These are phyloP conservation scores for Colletotrichum costaricense DNA, from an alignment of 2,329 filamentous ascomycete species.

Conservation along the genomic window DNA sequence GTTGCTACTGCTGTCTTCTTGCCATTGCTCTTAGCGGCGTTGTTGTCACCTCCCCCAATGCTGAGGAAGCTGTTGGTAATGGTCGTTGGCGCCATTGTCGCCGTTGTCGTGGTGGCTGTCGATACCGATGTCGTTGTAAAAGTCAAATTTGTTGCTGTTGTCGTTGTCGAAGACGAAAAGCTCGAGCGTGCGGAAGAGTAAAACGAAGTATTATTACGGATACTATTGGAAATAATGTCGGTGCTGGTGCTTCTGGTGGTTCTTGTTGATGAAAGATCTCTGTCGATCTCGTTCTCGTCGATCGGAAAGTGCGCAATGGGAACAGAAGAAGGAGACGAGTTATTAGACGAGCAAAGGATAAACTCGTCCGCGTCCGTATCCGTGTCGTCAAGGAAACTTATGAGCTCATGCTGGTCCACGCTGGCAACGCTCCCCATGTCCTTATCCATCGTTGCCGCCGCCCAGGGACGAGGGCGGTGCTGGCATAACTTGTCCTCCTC, in stretches of 20 bases:
- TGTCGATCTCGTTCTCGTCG: not conserved
- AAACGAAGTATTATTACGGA: not conserved
- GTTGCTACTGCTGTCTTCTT: conserved; percentile 6
- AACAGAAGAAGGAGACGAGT: not conserved
- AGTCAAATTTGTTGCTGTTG: not conserved
- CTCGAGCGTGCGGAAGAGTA: conserved; percentile 24
- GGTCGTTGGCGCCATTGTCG: conserved; percentile 31
- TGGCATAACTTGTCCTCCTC: conserved; percentile 2
- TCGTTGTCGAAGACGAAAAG: conserved; percentile 10
- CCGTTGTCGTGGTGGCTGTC: conserved; percentile 14
- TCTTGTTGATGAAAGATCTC: not conserved
- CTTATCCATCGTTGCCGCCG: conserved; percentile 18
- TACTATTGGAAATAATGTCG: not conserved
- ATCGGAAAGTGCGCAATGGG: not conserved
- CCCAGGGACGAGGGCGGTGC: conserved; percentile 20
- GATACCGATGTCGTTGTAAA: conserved; percentile 8
- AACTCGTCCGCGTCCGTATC: conserved; percentile 16
- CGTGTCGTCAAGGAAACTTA: conserved; percentile 36
- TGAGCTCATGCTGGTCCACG: conserved; percentile 29
- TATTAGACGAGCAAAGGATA: not conserved
- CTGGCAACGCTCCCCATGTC: not conserved
- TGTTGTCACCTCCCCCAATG: conserved; percentile 8
- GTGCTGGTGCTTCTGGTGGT: not conserved
- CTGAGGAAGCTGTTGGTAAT: not conserved
- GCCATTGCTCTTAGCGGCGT: conserved; percentile 11